phyloP scores from a whole-genome alignment of 2,329 filamentous ascomycete genomes.

The Fusarium veterinarium region DNA sequence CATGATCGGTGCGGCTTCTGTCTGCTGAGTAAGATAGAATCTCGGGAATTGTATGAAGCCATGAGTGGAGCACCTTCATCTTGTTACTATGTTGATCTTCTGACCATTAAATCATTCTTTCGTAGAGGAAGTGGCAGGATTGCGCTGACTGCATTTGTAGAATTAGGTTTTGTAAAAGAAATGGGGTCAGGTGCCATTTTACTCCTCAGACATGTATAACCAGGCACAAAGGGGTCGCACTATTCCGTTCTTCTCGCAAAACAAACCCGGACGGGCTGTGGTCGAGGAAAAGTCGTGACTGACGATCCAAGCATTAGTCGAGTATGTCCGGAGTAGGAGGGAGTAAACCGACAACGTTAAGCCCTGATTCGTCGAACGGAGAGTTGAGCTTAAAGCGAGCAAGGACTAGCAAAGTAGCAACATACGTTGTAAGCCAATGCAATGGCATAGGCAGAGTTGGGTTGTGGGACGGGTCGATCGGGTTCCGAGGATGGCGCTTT shows the following conservation, averaged over 20 bases:
- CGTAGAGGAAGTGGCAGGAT: slow-evolving; percentile 3
- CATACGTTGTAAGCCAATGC: slow-evolving; percentile 23
- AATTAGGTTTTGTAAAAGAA: slow-evolving; percentile 13
- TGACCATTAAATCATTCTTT: not conserved
- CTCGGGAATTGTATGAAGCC: slow-evolving; percentile 10
- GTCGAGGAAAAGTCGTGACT: not conserved
- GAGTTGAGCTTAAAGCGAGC: slow-evolving; percentile 12
- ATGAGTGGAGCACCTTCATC: slow-evolving; percentile 20
- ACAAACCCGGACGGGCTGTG: slow-evolving; percentile 9
- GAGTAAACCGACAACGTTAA: slow-evolving; percentile 16
- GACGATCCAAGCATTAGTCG: slow-evolving; percentile 20
- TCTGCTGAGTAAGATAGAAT: slow-evolving; percentile 26
- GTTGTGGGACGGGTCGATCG: slow-evolving; percentile 16
- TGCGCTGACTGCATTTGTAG: slow-evolving; percentile 9
- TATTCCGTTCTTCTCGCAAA: not conserved
- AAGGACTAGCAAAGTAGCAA: slow-evolving; percentile 28
- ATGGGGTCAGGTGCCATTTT: not conserved
- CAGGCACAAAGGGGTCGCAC: not conserved
- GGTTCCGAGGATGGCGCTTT: not conserved
- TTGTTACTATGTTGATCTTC: slow-evolving; percentile 3
- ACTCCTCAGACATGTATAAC: not conserved
- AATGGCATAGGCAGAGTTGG: slow-evolving; percentile 16
- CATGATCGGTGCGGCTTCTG: slow-evolving; percentile 6
- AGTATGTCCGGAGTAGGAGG: not conserved
- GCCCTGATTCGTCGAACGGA: slow-evolving; percentile 14